Base-by-base conservation (phyloP, 1,139 yeast genomes). In the Debaryomyces subglobosus region DNA sequence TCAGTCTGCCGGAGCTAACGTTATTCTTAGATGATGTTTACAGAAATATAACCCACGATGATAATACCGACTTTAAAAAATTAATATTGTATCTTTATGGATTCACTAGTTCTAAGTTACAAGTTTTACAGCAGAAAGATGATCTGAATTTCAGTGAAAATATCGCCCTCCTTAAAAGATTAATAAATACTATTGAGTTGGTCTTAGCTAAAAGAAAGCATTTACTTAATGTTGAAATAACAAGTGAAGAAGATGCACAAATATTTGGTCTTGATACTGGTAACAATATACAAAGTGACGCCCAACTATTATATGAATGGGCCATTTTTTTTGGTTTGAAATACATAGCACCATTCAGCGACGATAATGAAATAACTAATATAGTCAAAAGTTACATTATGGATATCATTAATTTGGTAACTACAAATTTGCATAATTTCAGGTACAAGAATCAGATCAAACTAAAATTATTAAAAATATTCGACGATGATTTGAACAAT, bases 1-100 rank as follows among this genome's bases (percentile, higher is more conserved):
- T 42, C 32, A 37, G 46, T 41, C 38, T 37, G 46, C 39, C 27
- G 24, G 54, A 51, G 44, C 61, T 74, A 34, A 52, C 52, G n/a
- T 57, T 57, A 48, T 75, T 76, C 49, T 61, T 76, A 15, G 59
- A 63, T 35, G 81, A 76, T 47, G 67, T 76, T 27, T 65, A 66
- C 45, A 56, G 55, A 37, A 71, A 71, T 49, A 64, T 74, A 44
- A 56, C 63, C 43, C 60, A 61, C 39, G 70, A 69, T 49, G 72
- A 69, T 36, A 53, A 56, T 27, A 63, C 73, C 5, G 77, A 75
- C 55, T 74, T 72, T 55, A 67, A 67, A 50, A 70, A 69, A 51
- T 56, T 74, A 45, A 52, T 65, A 23, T 57, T 74, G 13, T 72
- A 70, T 47, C 58, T 75, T 29, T 63, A 71, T 48, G 66, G 65